Conservation (phyloP, 2,329 filamentous ascomycete species). For the Penicillium sp. region DNA sequence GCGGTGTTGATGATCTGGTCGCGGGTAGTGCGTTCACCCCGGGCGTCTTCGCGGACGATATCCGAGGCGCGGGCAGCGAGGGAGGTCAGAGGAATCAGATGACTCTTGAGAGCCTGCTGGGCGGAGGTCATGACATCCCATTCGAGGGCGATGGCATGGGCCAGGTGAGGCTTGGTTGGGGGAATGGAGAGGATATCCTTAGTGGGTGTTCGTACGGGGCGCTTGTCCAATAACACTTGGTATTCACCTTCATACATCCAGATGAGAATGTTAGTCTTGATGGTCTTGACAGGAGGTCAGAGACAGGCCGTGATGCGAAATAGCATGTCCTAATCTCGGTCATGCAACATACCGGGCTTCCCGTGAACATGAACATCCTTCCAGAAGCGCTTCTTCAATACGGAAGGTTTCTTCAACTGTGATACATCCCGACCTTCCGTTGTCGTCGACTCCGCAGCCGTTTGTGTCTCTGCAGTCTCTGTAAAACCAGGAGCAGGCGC, state of each 20-base stretch:
- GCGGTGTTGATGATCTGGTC: constrained; percentile 67
- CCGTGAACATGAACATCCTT: constrained; percentile 75
- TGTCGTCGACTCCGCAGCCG: constrained; percentile 33
- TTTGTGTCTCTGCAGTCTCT: constrained; percentile 52
- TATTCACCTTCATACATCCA: constrained; percentile 49
- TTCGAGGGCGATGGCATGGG: constrained; percentile 83
- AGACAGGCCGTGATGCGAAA: neutral
- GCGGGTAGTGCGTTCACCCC: constrained; percentile 59
- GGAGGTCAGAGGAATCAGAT: constrained; percentile 88
- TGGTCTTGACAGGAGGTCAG: neutral
- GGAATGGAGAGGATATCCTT: constrained; percentile 77
- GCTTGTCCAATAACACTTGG: constrained; percentile 73
- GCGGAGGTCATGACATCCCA: constrained; percentile 85
- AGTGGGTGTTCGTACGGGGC: constrained; percentile 75
- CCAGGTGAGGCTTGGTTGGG: constrained; percentile 75
- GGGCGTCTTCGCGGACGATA: constrained; percentile 69
- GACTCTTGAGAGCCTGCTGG: constrained; percentile 80
- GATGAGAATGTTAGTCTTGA: neutral
- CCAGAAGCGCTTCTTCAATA: constrained; percentile 80
- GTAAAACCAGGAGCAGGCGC: constrained; percentile 54
- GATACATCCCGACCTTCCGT: constrained; percentile 24
- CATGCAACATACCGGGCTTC: constrained; percentile 58
- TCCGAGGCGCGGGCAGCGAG: constrained; percentile 82
- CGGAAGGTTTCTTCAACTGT: constrained; percentile 35
- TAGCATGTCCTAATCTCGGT: neutral